These are phyloP conservation scores for Plasmodium vinckei DNA, from an alignment of 169 alveolate species.

Conservation along the genomic window DNA sequence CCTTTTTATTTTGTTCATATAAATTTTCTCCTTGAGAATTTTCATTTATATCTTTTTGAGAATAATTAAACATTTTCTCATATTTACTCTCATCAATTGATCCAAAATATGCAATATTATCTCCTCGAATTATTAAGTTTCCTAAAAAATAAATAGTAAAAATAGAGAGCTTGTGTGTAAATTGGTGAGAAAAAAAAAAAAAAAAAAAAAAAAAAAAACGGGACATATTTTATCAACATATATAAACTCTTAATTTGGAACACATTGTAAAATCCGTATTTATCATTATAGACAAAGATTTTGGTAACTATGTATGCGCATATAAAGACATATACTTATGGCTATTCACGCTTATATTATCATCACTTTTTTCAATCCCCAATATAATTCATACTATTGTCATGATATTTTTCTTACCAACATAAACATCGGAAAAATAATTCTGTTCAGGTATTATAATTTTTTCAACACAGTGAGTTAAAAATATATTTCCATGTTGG, in stretches of 20 bases:
- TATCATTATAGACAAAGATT: no score
- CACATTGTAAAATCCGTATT: no score
- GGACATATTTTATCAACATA: background rate
- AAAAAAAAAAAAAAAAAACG: no score
- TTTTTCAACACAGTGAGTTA: constrained; percentile 84
- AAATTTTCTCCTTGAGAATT: background rate
- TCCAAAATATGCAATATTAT: constrained; percentile 86
- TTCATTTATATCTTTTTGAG: constrained; percentile 10
- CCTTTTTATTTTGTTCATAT: constrained; percentile 10
- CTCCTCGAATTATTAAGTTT: constrained; percentile 84
- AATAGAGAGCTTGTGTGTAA: background rate
- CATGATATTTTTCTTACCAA: constrained; percentile 74
- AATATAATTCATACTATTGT: no score
- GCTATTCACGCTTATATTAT: no score
- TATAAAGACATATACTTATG: no score
- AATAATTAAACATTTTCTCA: constrained; percentile 78
- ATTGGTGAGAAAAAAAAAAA: background rate
- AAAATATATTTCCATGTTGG: constrained; percentile 84
- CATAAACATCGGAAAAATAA: constrained; percentile 83
- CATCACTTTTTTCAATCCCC: no score
- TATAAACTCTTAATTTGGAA: background rate
- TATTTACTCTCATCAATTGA: constrained; percentile 82
- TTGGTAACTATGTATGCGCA: no score
- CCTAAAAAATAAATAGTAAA: constrained; percentile 78
- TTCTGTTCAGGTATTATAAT: constrained; percentile 75